Conservation (phyloP, 2,329 filamentous ascomycete genomes). For the Malbranchea zuffiana region DNA sequence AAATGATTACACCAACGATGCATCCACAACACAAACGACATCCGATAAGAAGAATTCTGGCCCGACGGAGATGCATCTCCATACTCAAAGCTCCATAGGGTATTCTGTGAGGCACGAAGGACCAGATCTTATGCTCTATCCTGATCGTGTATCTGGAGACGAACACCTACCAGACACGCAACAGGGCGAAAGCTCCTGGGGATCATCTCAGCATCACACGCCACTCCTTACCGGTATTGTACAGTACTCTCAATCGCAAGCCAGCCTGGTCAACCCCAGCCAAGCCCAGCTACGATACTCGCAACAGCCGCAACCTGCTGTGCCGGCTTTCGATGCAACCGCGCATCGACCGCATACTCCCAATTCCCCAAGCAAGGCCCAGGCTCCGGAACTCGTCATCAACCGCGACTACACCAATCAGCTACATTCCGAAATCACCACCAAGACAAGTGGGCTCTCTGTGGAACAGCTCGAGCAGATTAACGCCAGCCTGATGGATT, state of each 20-base stretch:
- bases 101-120: slow-evolving; percentile 34
- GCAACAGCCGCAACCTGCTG: slow-evolving; percentile 24
- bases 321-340: slow-evolving; percentile 21
- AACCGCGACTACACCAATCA: slow-evolving; percentile 43
- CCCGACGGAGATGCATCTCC: slow-evolving; percentile 56
- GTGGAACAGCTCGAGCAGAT: slow-evolving; percentile 95
- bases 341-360: slow-evolving; percentile 16
- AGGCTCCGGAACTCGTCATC: slow-evolving; percentile 20
- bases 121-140: slow-evolving; percentile 44
- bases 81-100: slow-evolving; percentile 49
- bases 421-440: slow-evolving; percentile 54
- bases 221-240: slow-evolving; percentile 17
- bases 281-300: slow-evolving; percentile 28
- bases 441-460: slow-evolving; percentile 62
- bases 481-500: slow-evolving; percentile 80
- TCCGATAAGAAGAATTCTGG: slow-evolving; percentile 70
- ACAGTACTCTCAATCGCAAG: slow-evolving; percentile 23
- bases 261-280: slow-evolving; percentile 24
- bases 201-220: slow-evolving; percentile 21
- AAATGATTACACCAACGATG: slow-evolving; percentile 65
- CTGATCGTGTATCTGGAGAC: slow-evolving; percentile 43
- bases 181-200: slow-evolving; percentile 34
- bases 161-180: slow-evolving; percentile 57
- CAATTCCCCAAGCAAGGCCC: slow-evolving; percentile 8
- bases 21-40: slow-evolving; percentile 76